A percentile compares a stretch with the other conserved stretches of the same genome.
These are phyloP conservation scores for Eremomyces bilateralis DNA, from an alignment of 495 filamentous ascomycete genomes.

Conservation along the genomic window DNA sequence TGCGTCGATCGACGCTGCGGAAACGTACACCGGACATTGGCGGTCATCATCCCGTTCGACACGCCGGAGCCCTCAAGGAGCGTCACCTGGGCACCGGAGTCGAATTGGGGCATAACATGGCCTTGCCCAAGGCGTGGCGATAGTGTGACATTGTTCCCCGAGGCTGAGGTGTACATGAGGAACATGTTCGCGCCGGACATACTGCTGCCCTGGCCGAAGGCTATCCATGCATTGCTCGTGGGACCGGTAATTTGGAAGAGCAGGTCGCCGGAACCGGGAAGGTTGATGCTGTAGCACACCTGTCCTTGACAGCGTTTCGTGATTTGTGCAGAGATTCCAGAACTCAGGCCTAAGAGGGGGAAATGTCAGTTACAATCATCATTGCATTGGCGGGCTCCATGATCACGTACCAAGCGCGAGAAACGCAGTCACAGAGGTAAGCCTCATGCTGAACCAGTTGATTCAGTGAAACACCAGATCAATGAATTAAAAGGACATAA, in stretches of 20 bases:
- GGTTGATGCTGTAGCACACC: conserved; percentile 18
- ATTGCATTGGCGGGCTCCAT: too few species aligned
- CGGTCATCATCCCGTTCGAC: conserved; percentile 17
- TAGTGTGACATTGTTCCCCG: conserved; percentile 19
- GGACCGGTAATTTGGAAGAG: conserved; percentile 20
- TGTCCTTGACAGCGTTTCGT: too few species aligned
- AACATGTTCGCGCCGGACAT: conserved; percentile 21
- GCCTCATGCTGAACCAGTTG: too few species aligned
- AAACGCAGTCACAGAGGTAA: too few species aligned
- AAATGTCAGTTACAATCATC: too few species aligned
- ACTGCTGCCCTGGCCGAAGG: conserved; percentile 17
- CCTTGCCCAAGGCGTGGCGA: conserved; percentile 15
- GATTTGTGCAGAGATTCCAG: too few species aligned
- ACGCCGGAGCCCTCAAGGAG: conserved; percentile 19
- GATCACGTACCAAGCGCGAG: too few species aligned
- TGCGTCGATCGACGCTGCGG: not conserved
- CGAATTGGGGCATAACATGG: conserved; percentile 12
- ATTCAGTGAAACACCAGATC: too few species aligned
- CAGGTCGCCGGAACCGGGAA: conserved; percentile 21
- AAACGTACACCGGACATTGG: conserved; percentile 19
- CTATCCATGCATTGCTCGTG: conserved; percentile 17
- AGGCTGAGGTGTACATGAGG: conserved; percentile 16
- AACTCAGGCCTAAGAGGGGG: too few species aligned
- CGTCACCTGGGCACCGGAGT: conserved; percentile 13
- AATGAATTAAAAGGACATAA: too few species aligned